Evolutionary conservation across 1,284 basidiomycete genomes (phyloP), one percentile per base, ranked within the genome.

Genomic region (Ganoderma lingzhi): DNA sequence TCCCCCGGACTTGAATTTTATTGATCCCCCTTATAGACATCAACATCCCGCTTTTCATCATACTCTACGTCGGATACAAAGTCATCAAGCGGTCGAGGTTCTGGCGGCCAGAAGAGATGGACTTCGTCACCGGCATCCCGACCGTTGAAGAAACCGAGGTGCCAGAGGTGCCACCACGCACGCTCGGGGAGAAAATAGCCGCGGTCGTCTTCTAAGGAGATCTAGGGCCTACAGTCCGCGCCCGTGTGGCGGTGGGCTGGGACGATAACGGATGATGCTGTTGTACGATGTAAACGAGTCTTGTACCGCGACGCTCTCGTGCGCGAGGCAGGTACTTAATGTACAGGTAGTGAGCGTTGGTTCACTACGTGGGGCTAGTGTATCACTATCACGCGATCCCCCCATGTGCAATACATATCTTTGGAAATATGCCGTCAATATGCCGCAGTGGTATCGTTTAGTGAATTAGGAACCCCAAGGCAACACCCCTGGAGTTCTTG

Each of bases 41-140:
- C 75, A 83, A 87, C 78, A 78, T 88, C 59, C 84, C 87, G n/a
- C 77, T 90, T 73, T 88, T 88, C 81, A 74, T 81, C 72, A 67
- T 79, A 55, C 79, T 85, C 63, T 88, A 81, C 78, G 62, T 85
- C 62, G 82, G 81, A 61, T 91, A 85, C 85, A 87, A 91, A 83
- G 60, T 86, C 67, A 73, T 77, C 77, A 87, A 88, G 80, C 84
- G 83, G 74, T 89, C 88, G 5, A 83, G 83, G 62, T 74, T 85
- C 62, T 86, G 87, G 81, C 82, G 79, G 59, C 81, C 85, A 23
- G 74, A 81, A 37, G 84, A 90, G 74, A 90, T 91, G 83, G 89
- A 91, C 81, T 89, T 92, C 73, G 78, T 83, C 70, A 86, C 88
- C 8, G 89, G 88, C 67, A 85, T 87, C 66, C 83, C 86, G 28